Percentiles rank a stretch among this genome's conserved stretches.
Evolutionary conservation across 1,284 basidiomycete species (phyloP).

Genomic region (Cystobasidiaceae sp.): DNA sequence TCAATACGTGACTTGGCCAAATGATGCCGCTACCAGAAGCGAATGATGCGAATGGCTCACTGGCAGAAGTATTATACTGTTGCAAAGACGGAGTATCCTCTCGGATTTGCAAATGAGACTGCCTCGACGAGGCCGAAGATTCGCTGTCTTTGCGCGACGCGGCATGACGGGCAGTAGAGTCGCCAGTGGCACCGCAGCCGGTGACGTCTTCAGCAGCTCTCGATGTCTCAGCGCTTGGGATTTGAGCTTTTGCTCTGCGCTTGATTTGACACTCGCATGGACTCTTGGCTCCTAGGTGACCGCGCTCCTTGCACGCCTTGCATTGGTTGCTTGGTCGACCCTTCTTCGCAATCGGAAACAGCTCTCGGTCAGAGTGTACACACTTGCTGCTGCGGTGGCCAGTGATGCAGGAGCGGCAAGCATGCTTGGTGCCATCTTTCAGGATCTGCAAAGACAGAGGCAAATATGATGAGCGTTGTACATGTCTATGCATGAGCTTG

Average conservation of each 20-base stretch:
- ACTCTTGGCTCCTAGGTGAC: not conserved
- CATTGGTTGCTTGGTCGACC: constrained; percentile 28
- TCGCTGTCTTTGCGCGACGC: too few species aligned
- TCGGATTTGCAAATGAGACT: too few species aligned
- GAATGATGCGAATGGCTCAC: too few species aligned
- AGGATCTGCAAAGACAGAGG: constrained; percentile 8
- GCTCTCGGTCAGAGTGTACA: constrained; percentile 21
- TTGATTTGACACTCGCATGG: constrained; percentile 15
- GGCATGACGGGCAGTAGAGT: too few species aligned
- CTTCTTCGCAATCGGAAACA: constrained; percentile 30
- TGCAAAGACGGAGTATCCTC: too few species aligned
- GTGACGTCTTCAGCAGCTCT: not conserved
- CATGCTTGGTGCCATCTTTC: constrained; percentile 17
- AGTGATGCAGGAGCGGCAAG: constrained; percentile 28
- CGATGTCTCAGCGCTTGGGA: not conserved
- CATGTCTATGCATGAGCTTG: too few species aligned
- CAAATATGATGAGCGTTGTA: too few species aligned
- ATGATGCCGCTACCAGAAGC: too few species aligned
- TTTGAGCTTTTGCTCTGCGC: not conserved
- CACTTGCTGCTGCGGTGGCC: constrained; percentile 31
- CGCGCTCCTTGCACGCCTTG: constrained; percentile 20
- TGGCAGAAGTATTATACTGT: too few species aligned
- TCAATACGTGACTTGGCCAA: too few species aligned
- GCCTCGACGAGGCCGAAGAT: too few species aligned
- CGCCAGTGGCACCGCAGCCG: too few species aligned